Base-by-base conservation (phyloP, 306 rosid species). In the Hippophae gyantsensis region DNA sequence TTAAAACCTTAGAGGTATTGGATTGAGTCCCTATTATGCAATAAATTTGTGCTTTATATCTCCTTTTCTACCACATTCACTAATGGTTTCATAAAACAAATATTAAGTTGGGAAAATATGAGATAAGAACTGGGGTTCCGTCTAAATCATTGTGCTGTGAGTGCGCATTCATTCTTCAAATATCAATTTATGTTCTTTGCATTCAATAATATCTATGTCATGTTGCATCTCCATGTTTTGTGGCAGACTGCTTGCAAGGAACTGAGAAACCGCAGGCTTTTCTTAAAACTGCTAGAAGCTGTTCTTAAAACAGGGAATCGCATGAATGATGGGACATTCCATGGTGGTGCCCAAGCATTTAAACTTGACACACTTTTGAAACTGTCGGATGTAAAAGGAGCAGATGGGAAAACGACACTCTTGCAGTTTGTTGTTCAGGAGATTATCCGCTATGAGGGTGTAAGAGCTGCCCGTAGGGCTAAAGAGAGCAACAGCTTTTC, bases 241-340 rank as follows among this genome's bases (percentile, higher is more conserved):
- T 58, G 57, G 48, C 74, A 93, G 99, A 74, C 84, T 75, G 99
- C 97, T 50, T 86, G 94, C 70, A 79, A 80, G 74, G 89, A 84
- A 70, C 84, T 93, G 27, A 81, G 77, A 62, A 84, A 70, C 78
- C 88, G 95, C 72, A 49, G 99, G 67, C 70, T 93, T 59, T 93
- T 93, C 85, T 87, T 93, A 50, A 93, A 93, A 77, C 94, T 89
- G 74, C 84, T 93, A 44, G 99, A 93, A 93, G 99, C 99, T 49
- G 99, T 93, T 80, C 95, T 93, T 13, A 93, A 93, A 75, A 89
- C 99, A 1, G 99, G 99, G 2, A 93, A 93, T 69, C 97, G 99
- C 10, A 93, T 93, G 99, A 93, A 93, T 14, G 88, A 73, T 42
- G 99, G 99, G 7, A 93, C 99, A 56, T 93, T 86, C 53, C 90